These are phyloP conservation scores for Candida vartiovaarae DNA, from an alignment of 805 yeast species.

Conservation along the genomic window DNA sequence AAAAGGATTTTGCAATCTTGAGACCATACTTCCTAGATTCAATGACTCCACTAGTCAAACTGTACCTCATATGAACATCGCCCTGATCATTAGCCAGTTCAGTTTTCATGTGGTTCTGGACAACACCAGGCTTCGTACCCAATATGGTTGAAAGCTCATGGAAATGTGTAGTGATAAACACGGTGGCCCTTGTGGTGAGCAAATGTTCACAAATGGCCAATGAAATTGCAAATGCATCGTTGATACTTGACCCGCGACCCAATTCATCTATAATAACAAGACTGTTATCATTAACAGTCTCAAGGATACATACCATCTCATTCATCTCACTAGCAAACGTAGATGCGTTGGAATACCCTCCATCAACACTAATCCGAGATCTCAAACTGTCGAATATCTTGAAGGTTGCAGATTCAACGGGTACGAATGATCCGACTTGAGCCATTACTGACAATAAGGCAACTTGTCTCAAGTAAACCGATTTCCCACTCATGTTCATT, in stretches of 20 bases:
- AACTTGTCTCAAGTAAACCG: conserved; percentile 47
- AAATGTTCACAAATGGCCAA: conserved; percentile 36
- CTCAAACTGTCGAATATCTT: conserved; percentile 33
- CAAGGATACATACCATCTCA: conserved; percentile 39
- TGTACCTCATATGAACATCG: conserved; percentile 26
- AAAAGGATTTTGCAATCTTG: conserved; percentile 21
- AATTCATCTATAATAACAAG: conserved; percentile 47
- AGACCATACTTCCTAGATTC: conserved; percentile 28
- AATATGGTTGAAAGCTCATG: conserved; percentile 32
- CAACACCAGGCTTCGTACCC: conserved; percentile 27
- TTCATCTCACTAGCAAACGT: conserved; percentile 41
- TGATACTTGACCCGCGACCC: conserved; percentile 44
- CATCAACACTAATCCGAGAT: conserved; percentile 33
- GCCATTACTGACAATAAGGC: conserved; percentile 44
- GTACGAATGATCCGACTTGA: conserved; percentile 50
- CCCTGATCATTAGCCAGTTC: conserved; percentile 12
- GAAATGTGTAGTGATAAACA: conserved; percentile 40
- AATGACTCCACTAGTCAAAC: conserved; percentile 17
- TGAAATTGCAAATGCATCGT: conserved; percentile 48
- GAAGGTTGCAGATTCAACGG: conserved; percentile 36
- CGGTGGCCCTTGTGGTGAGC: conserved; percentile 22
- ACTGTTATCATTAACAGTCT: conserved; percentile 25
- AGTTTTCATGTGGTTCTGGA: conserved; percentile 32
- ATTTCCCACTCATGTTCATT: conserved; percentile 59
- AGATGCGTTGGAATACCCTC: conserved; percentile 26